Conservation (phyloP, 495 filamentous ascomycete species). For the Penicillium waksmanii region DNA sequence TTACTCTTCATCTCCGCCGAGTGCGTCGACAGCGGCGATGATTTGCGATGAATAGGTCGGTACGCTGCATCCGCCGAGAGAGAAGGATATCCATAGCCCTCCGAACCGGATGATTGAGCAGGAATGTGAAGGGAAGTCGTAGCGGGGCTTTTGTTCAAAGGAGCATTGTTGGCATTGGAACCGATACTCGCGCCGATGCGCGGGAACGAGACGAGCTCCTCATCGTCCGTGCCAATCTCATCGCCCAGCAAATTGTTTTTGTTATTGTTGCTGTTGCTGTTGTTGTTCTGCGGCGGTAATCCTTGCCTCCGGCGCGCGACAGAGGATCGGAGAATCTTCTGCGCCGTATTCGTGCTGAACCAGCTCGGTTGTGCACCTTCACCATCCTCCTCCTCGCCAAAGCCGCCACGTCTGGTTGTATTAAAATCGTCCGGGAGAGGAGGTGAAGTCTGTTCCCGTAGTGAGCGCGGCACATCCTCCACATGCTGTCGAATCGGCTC, state of each 20-base stretch:
- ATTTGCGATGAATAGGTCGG: slow-evolving; percentile 55
- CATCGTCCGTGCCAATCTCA: slow-evolving; percentile 77
- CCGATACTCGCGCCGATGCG: slow-evolving; percentile 30
- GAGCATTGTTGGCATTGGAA: slow-evolving; percentile 26
- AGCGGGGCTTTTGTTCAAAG: slow-evolving; percentile 24
- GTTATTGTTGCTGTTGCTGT: slow-evolving; percentile 12
- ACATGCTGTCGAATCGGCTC: slow-evolving; percentile 36
- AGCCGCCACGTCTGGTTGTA: slow-evolving; percentile 22
- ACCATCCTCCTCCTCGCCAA: slow-evolving; percentile 23
- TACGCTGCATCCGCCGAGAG: slow-evolving; percentile 41
- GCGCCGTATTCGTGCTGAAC: slow-evolving; percentile 30
- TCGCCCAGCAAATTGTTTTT: slow-evolving; percentile 59
- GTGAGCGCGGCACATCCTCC: slow-evolving; percentile 14
- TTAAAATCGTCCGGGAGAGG: slow-evolving; percentile 18
- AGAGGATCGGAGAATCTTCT: slow-evolving; percentile 26
- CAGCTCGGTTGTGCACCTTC: slow-evolving; percentile 26
- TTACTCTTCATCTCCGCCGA: slow-evolving; percentile 40
- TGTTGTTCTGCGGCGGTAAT: slow-evolving; percentile 38
- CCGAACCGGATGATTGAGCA: slow-evolving; percentile 60
- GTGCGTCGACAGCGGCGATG: slow-evolving; percentile 58
- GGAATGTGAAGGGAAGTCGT: slow-evolving; percentile 39
- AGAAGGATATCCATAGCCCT: slow-evolving; percentile 64
- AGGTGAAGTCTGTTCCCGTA: slow-evolving; percentile 24
- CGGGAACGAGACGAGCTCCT: slow-evolving; percentile 68
- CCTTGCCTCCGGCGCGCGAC: slow-evolving; percentile 31